Percentiles rank a stretch among this genome's conserved stretches.
Conservation (phyloP, 805 yeast species). For the Cyberlindnera mrakii region DNA sequence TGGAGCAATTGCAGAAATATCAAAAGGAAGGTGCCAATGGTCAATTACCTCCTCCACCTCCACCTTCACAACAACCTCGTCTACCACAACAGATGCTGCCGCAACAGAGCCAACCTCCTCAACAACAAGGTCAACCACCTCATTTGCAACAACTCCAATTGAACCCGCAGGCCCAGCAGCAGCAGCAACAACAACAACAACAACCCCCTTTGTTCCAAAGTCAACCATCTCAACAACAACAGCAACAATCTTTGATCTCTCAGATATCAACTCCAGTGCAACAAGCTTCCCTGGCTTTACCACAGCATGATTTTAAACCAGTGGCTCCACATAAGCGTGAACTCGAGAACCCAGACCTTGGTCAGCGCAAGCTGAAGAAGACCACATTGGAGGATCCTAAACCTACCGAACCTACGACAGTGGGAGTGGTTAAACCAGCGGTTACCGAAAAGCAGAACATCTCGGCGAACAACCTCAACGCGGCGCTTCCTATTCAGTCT, state of each 20-base stretch:
- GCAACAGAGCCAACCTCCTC: constrained; percentile 14
- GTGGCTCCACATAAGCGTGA: constrained; percentile 11
- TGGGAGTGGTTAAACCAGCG: no score
- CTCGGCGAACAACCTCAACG: background rate
- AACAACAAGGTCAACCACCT: constrained; percentile 19
- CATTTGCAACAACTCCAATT: constrained; percentile 17
- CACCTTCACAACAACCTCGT: constrained; percentile 48
- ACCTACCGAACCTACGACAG: background rate
- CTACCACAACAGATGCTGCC: constrained; percentile 63
- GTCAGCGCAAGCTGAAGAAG: constrained; percentile 8
- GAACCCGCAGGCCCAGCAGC: constrained; percentile 25
- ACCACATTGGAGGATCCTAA: background rate
- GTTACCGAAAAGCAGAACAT: background rate
- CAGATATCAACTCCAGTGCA: constrained; percentile 9
- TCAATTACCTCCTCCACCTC: constrained; percentile 59
- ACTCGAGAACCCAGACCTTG: constrained; percentile 9
- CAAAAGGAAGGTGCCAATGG: constrained; percentile 57
- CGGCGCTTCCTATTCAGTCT: background rate
- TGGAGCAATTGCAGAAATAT: constrained; percentile 74
- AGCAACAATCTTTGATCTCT: background rate
- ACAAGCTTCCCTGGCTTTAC: background rate
- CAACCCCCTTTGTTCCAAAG: background rate
- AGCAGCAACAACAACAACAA: constrained; percentile 15
- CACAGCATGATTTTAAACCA: constrained; percentile 5
- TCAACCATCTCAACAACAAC: constrained; percentile 2